Evolutionary conservation across 129 eudicot species (phyloP).

Genomic region (Flaveria ramosissima): DNA sequence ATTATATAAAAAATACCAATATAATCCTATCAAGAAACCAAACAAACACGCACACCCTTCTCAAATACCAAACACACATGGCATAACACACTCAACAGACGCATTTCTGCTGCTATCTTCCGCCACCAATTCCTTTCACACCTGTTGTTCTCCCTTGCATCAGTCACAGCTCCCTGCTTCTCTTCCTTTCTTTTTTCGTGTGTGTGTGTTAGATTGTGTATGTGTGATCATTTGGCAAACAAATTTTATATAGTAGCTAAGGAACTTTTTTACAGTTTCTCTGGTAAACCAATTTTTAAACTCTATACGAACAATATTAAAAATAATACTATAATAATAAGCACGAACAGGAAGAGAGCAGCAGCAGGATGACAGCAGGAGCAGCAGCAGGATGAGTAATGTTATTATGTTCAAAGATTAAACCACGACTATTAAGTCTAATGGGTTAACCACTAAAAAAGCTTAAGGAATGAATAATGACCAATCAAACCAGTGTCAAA

Average conservation of each 20-base stretch:
- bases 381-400: background rate
- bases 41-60: background rate
- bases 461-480: background rate
- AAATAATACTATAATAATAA: background rate
- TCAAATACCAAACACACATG: background rate
- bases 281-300: background rate
- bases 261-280: background rate
- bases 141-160: background rate
- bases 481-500: background rate
- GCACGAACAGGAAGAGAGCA: background rate
- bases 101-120: background rate
- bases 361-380: background rate
- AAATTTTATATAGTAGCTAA: background rate
- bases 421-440: background rate
- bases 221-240: background rate
- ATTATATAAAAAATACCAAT: background rate
- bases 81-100: background rate
- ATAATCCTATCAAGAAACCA: background rate
- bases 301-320: background rate
- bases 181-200: background rate
- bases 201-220: background rate
- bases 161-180: background rate
- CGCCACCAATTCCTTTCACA: background rate
- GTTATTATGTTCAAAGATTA: slow-evolving; percentile 1
- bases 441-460: background rate